Base-by-base conservation (phyloP, 169 alveolate species). In the Plasmodium billcollinsi region DNA sequence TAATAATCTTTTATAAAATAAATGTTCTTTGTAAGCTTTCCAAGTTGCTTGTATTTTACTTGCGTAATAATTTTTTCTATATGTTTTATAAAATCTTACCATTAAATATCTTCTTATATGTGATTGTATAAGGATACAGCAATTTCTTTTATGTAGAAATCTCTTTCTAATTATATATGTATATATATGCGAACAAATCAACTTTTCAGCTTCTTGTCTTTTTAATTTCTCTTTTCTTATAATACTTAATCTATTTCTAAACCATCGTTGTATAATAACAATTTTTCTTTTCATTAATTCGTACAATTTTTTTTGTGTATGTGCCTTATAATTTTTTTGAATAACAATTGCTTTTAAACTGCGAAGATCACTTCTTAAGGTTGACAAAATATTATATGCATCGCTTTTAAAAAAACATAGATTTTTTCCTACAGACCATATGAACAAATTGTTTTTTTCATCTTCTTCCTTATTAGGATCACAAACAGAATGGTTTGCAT, bases 1-100 rank as follows among this genome's bases (percentile, higher is more conserved):
- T 62, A 73, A 88, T 74, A 96, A 83, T 8, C 74, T 72, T 56
- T 18, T 49, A 73, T 88, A 95, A 71, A 71, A 67, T 18, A 45
- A 56, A 26, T 94, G 73, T 66, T 94, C 94, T 73, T 65, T 59
- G 50, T 89, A 83, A 62, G 91, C 88, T 74, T 88, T 89, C 92
- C 95, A 94, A 1, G 95, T 71, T 29, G 96, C 94, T 89, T 96
- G 97, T 33, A 96, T 93, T 62, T 52, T 75, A 15, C 96, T 72
- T 8, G 97, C 97, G 62, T 75, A 88, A 20, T 73, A 20, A 20
- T 92, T 26, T 39, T 75, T 43, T 39, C 74, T 61, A 65, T 80
- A 75, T 43, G 85, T 89, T 56, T 93, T 92, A 39, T 88, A 83
- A 43, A 45, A 50, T 49, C 9, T 69, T 62, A 33, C 43, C 3